These are phyloP conservation scores for Aspergillus udagawae DNA, from an alignment of 2,329 filamentous ascomycete species.

Conservation along the genomic window DNA sequence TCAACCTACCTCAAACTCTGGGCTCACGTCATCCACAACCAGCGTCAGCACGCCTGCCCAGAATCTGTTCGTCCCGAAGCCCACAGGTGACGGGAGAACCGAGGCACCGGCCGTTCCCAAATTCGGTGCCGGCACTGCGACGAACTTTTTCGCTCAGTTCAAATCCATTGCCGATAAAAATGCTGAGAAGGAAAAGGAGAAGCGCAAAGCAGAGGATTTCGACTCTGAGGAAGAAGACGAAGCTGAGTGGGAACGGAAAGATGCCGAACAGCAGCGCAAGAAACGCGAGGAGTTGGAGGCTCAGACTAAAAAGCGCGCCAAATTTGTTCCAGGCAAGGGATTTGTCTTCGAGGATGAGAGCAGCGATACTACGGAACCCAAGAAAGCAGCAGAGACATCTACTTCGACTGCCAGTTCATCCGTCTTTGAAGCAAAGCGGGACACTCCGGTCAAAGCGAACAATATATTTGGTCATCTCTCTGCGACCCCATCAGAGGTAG, in stretches of 20 bases:
- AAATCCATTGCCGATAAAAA: slow-evolving; percentile 35
- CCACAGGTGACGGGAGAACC: slow-evolving; percentile 5
- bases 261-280: slow-evolving; percentile 44
- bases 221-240: slow-evolving; percentile 52
- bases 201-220: slow-evolving; percentile 49
- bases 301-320: slow-evolving; percentile 28
- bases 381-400: slow-evolving; percentile 15
- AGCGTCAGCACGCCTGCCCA: slow-evolving; percentile 5
- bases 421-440: slow-evolving; percentile 26
- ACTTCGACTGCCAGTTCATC: slow-evolving; percentile 16
- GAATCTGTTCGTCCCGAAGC: slow-evolving; percentile 22
- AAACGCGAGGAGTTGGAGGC: slow-evolving; percentile 42
- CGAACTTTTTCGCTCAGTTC: slow-evolving; percentile 43
- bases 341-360: slow-evolving; percentile 29
- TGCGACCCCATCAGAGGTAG: slow-evolving; percentile 23
- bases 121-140: slow-evolving; percentile 25
- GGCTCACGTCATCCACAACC: slow-evolving; percentile 8
- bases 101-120: slow-evolving; percentile 25
- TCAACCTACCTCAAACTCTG: slow-evolving; percentile 10
- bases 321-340: slow-evolving; percentile 29
- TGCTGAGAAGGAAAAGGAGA: slow-evolving; percentile 43
- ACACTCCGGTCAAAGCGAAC: slow-evolving; percentile 24
- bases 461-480: slow-evolving; percentile 39
- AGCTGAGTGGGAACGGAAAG: slow-evolving; percentile 45
- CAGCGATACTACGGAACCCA: slow-evolving; percentile 15